Conservation (phyloP, 257 asterid genomes). For the Penstemon davidsonii region DNA sequence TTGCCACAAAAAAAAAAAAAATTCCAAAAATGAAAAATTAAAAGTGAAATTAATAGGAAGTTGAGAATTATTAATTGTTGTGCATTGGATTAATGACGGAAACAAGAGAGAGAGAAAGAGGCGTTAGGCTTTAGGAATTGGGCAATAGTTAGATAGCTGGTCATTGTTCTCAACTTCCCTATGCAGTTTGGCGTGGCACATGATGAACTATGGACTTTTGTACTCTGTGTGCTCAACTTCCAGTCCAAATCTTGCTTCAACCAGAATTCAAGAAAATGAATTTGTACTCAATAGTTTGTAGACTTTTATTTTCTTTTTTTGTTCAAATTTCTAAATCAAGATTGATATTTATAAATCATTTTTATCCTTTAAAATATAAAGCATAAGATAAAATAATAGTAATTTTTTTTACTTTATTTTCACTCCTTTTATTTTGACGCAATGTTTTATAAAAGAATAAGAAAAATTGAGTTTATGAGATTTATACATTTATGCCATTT, state of each 20-base stretch:
- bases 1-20: constrained; percentile 7
- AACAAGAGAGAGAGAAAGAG: constrained; percentile 33
- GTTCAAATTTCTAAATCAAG: too few species aligned
- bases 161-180: constrained; percentile 50
- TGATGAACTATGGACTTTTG: constrained; percentile 14
- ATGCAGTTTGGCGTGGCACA: constrained; percentile 28
- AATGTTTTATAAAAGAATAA: too few species aligned
- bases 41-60: neutral
- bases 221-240: constrained; percentile 34
- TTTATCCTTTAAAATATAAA: neutral
- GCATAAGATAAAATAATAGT: neutral
- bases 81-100: constrained; percentile 33
- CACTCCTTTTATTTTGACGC: neutral
- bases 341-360: too few species aligned
- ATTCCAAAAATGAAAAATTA: neutral
- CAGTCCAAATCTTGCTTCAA: constrained; percentile 24
- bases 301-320: too few species aligned
- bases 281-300: neutral
- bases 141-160: constrained; percentile 42
- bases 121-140: constrained; percentile 26
- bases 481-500: too few species aligned
- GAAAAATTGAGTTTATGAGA: too few species aligned
- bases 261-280: constrained; percentile 5
- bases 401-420: neutral
- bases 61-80: constrained; percentile 6